Conservation (phyloP, 371 early-diverging fungal genomes). For the Chytridium lagenaria region DNA sequence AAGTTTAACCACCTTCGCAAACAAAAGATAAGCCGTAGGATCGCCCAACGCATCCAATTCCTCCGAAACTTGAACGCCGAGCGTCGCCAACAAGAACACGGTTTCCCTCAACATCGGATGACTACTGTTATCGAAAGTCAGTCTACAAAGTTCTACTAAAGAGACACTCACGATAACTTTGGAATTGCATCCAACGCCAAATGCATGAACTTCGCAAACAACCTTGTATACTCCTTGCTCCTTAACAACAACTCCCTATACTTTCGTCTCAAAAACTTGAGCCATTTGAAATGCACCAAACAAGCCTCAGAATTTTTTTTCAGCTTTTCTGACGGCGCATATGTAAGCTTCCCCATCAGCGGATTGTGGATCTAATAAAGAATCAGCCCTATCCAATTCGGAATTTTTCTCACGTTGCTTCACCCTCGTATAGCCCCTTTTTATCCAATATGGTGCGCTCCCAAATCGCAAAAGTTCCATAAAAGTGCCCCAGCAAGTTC, state of each 20-base stretch:
- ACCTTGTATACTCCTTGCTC: constrained; percentile 72
- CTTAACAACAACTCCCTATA: constrained; percentile 82
- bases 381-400: not conserved
- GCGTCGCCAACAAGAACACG: constrained; percentile 75
- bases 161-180: constrained; percentile 55
- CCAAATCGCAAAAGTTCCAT: constrained; percentile 85
- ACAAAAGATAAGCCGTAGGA: constrained; percentile 56
- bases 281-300: constrained; percentile 82
- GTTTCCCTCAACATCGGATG: constrained; percentile 78
- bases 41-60: constrained; percentile 70
- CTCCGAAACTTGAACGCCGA: constrained; percentile 80
- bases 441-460: constrained; percentile 75
- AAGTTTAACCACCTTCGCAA: constrained; percentile 17
- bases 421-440: constrained; percentile 62
- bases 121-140: constrained; percentile 51
- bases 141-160: not conserved
- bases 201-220: constrained; percentile 77
- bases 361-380: constrained; percentile 69
- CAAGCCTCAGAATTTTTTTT: constrained; percentile 70
- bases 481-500: constrained; percentile 78
- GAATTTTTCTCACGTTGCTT: constrained; percentile 27
- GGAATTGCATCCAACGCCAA: constrained; percentile 71
- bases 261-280: constrained; percentile 81
- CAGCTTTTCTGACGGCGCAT: constrained; percentile 85
- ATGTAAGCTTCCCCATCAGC: constrained; percentile 88